These are phyloP conservation scores for Brassica balearica DNA, from an alignment of 441 rosid genomes.

Conservation along the genomic window DNA sequence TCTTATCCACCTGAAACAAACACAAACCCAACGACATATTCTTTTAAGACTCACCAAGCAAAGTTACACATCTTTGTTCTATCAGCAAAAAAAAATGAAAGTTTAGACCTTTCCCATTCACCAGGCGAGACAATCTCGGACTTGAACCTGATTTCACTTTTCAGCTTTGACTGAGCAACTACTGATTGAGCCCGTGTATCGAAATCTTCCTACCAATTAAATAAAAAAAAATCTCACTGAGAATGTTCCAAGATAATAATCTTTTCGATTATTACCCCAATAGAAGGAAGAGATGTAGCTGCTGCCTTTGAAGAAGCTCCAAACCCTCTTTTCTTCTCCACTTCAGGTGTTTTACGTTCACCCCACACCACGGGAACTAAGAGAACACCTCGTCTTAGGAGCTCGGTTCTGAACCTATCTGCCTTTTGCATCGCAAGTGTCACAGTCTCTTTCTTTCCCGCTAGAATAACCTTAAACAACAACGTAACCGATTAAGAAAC, in stretches of 20 bases:
- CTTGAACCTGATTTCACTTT: constrained; percentile 83
- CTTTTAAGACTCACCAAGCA: constrained; percentile 3
- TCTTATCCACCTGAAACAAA: constrained; percentile 75
- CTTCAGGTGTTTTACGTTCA: constrained; percentile 60
- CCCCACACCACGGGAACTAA: constrained; percentile 88
- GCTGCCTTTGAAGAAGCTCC: constrained; percentile 64
- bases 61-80: constrained; percentile 2
- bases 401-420: constrained; percentile 89
- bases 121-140: constrained; percentile 72
- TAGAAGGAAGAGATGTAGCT: constrained; percentile 77
- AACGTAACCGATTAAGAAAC: neutral
- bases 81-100: constrained; percentile 22
- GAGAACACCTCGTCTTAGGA: constrained; percentile 84
- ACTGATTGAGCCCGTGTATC: constrained; percentile 81
- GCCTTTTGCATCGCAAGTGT: constrained; percentile 73
- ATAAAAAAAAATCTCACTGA: constrained; percentile 26
- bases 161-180: constrained; percentile 81
- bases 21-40: neutral
- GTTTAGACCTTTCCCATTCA: constrained; percentile 91
- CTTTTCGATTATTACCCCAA: constrained; percentile 62
- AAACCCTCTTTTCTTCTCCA: constrained; percentile 79
- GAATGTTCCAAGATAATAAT: constrained; percentile 14
- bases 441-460: constrained; percentile 81
- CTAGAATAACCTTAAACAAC: constrained; percentile 74
- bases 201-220: constrained; percentile 74